Evolutionary conservation across 2,329 filamentous ascomycete genomes (phyloP), one percentile per base, ranked within the genome.

Genomic region (Mariannaea sp.): DNA sequence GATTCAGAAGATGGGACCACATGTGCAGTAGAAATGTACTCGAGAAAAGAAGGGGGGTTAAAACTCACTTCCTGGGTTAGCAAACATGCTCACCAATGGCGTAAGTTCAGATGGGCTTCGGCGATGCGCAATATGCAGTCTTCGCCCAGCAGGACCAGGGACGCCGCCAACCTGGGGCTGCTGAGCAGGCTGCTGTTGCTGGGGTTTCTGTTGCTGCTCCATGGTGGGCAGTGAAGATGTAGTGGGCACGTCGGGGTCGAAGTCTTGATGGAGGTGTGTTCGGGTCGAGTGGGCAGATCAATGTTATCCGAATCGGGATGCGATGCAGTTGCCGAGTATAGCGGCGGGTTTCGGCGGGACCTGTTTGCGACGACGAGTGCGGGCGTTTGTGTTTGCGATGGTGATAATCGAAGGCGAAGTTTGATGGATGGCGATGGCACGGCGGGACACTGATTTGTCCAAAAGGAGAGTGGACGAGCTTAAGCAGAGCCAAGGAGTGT

Each of bases 21-120:
- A 43, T 33, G 27, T n/a, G n/a, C n/a, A n/a, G n/a, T n/a, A n/a
- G n/a, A n/a, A 14, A 35, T 7, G 22, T 7, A 20, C 29, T 10
- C 47, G 30, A 33, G 40, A 40, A 46, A 45, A 52, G 24, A 40
- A 58, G 20, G 27, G 44, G 56, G 49, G 32, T 10, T 32, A 59
- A 54, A 49, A 81, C 84, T 81, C 79, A 87, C 84, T 86, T 74
- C 79, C 80, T 62, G 81, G 80, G 61, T 82, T 84, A 61, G 80
- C 74, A 74, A 83, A 91, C 90, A 85, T 90, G 91, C 92, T 96
- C 90, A 97, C 95, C 75, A 97, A 80, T 61, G 93, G 94, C 55
- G 93, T 97, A 75, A 97, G 82, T 82, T 97, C 94, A 65, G 94
- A 97, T 62, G 93, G 94, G 78, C 92, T 97, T 76, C 93, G 88